Conservation (phyloP, 306 rosid species). For the Spatholobus suberectus region DNA sequence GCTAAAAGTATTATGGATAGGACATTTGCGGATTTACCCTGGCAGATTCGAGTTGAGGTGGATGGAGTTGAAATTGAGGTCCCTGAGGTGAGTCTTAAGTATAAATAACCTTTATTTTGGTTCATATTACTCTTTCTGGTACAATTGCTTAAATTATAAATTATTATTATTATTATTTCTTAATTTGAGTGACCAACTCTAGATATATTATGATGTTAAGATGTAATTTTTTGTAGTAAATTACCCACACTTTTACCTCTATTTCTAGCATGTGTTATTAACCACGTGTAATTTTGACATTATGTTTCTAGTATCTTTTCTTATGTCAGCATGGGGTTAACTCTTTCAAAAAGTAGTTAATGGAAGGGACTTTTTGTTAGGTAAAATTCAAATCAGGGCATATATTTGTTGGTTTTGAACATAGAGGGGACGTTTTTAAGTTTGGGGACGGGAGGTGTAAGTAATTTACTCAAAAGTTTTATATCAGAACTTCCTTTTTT, state of each 20-base stretch:
- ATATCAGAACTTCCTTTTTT: neutral
- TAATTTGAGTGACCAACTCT: conserved; percentile 21
- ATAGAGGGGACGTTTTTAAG: neutral
- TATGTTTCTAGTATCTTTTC: neutral
- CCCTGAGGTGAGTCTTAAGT: conserved; percentile 79
- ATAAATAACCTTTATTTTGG: conserved; percentile 26
- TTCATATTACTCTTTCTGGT: neutral
- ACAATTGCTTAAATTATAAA: neutral
- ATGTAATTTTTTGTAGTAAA: neutral
- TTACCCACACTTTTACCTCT: neutral
- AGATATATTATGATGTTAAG: conserved; percentile 13
- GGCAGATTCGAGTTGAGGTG: conserved; percentile 91
- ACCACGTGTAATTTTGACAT: conserved; percentile 15
- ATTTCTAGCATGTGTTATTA: neutral
- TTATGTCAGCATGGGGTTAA: neutral
- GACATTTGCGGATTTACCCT: conserved; percentile 93
- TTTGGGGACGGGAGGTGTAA: neutral
- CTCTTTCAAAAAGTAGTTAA: conserved; percentile 1
- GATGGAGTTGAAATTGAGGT: conserved; percentile 99
- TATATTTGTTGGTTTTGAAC: conserved; percentile 11
- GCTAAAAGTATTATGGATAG: conserved; percentile 96
- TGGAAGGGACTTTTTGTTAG: neutral
- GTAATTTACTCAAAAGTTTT: conserved; percentile 18
- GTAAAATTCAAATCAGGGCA: conserved; percentile 9
- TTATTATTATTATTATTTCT: neutral